These are phyloP conservation scores for Paraleonurus japonicus DNA, from an alignment of 257 asterid species.

Conservation along the genomic window DNA sequence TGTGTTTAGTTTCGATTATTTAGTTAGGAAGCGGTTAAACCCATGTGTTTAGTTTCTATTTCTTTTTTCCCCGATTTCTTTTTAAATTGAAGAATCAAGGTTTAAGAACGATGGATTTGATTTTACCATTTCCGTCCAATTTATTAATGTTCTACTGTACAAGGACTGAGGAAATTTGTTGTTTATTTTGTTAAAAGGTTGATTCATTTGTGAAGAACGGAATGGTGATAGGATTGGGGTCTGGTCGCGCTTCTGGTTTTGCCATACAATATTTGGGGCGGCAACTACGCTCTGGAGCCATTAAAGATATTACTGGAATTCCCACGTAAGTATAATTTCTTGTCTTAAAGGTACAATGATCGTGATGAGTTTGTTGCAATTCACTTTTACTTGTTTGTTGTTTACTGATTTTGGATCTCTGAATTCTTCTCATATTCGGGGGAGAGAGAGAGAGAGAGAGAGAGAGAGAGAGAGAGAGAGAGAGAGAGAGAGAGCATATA, in stretches of 20 bases:
- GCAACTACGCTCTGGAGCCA: slow-evolving; percentile 54
- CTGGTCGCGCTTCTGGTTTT: slow-evolving; percentile 65
- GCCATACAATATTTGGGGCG: slow-evolving; percentile 75
- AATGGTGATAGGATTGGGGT: slow-evolving; percentile 72
- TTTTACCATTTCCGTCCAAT: background rate
- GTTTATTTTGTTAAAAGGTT: slow-evolving; percentile 43
- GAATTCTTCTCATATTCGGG: too few relatives aligned
- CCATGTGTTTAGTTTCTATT: background rate
- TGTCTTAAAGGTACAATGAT: background rate
- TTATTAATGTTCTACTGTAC: background rate
- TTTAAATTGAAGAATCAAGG: background rate
- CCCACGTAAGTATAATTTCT: slow-evolving; percentile 49
- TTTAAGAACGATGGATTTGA: background rate
- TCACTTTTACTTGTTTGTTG: background rate
- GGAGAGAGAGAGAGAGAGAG: too few relatives aligned
- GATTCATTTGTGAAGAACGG: slow-evolving; percentile 70
- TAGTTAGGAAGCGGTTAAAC: background rate
- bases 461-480: too few relatives aligned
- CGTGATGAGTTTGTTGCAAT: background rate
- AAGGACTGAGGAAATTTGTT: slow-evolving; percentile 8
- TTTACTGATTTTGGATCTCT: background rate
- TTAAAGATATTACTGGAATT: slow-evolving; percentile 53
- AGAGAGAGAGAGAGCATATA: too few relatives aligned
- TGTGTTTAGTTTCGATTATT: background rate
- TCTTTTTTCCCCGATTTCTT: background rate